Conservation (phyloP, 1,284 basidiomycete genomes). For the Ganoderma lucidum region DNA sequence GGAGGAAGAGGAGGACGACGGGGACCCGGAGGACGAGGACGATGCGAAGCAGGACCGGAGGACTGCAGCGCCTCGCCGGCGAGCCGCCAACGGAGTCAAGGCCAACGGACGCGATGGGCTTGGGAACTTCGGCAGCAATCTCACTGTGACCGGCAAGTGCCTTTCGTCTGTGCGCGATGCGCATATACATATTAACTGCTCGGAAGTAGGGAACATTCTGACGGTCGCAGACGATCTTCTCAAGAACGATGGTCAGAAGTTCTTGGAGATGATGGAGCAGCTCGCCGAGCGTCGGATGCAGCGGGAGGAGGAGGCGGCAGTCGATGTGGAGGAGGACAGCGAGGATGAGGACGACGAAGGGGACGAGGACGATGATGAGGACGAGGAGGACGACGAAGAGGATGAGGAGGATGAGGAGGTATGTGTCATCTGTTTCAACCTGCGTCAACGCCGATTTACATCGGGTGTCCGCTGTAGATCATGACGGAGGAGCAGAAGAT, state of each 20-base stretch:
- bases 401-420: slow-evolving; percentile 49
- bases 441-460: slow-evolving; percentile 26
- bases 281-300: slow-evolving; percentile 94
- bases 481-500: slow-evolving; percentile 93
- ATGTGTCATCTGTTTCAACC: slow-evolving; percentile 22
- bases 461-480: slow-evolving; percentile 47
- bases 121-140: slow-evolving; percentile 42
- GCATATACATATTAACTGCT: slow-evolving; percentile 31
- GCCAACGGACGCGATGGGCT: slow-evolving; percentile 37
- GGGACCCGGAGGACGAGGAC: slow-evolving; percentile 42
- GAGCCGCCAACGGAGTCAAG: slow-evolving; percentile 37
- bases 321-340: slow-evolving; percentile 64
- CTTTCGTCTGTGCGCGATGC: background rate
- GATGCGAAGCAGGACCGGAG: slow-evolving; percentile 38
- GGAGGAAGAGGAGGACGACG: slow-evolving; percentile 44
- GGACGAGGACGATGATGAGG: slow-evolving; percentile 44
- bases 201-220: slow-evolving; percentile 84
- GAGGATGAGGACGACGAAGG: slow-evolving; percentile 48
- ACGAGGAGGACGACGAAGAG: slow-evolving; percentile 45
- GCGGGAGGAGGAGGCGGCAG: slow-evolving; percentile 90
- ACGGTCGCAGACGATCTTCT: slow-evolving; percentile 99
- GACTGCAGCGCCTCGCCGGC: slow-evolving; percentile 35
- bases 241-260: slow-evolving; percentile 98
- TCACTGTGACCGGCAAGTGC: slow-evolving; percentile 45
- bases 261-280: slow-evolving; percentile 99